Percentiles rank a stretch among this genome's conserved stretches.
These are phyloP conservation scores for Neurospora sp. DNA, from an alignment of 495 filamentous ascomycete genomes.

Conservation along the genomic window DNA sequence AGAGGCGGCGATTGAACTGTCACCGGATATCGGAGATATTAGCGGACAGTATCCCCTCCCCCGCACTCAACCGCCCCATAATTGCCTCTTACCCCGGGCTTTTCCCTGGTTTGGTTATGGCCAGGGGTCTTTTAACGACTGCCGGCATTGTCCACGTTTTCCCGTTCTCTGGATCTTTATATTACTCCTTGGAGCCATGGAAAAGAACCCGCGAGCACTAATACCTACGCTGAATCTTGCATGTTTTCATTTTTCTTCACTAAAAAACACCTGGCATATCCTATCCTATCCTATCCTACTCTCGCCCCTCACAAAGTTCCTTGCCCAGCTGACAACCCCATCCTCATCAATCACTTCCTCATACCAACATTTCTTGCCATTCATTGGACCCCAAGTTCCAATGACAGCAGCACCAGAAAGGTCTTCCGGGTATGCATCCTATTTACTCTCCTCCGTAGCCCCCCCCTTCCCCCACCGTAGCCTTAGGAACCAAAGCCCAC, in stretches of 20 bases:
- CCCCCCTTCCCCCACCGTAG: neutral
- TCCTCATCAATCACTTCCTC: neutral
- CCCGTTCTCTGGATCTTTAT: neutral
- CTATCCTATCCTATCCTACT: too few species aligned
- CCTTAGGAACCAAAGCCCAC: slow-evolving; percentile 30
- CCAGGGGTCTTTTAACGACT: neutral
- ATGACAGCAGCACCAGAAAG: neutral
- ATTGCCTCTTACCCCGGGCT: neutral
- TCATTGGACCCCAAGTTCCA: neutral
- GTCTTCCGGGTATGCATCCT: neutral
- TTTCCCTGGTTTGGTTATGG: neutral
- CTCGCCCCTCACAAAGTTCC: too few species aligned
- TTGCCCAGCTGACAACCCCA: neutral
- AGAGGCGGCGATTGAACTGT: neutral
- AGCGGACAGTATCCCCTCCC: neutral
- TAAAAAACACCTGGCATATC: too few species aligned
- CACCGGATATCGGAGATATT: neutral
- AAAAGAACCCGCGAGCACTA: too few species aligned
- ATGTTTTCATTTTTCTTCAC: too few species aligned
- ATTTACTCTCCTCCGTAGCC: neutral
- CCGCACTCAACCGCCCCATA: neutral
- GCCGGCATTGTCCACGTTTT: neutral
- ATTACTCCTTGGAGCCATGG: neutral
- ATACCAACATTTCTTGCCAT: neutral
- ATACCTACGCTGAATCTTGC: too few species aligned